Evolutionary conservation across 371 early-diverging fungal genomes (phyloP).

Genomic region (Actinomortierella ambigua): DNA sequence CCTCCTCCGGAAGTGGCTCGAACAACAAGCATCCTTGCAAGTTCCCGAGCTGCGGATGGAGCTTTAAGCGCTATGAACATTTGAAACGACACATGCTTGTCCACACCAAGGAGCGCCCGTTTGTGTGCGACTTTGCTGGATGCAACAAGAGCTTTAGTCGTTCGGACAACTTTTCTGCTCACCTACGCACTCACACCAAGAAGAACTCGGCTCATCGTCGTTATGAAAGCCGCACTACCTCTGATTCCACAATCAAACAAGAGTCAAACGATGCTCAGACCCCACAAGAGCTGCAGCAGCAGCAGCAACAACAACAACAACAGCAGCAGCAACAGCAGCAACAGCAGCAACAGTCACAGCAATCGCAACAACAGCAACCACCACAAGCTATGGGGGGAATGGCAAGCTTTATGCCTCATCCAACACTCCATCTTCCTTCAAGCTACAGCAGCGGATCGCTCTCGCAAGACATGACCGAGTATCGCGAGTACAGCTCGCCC

Average conservation of each 20-base stretch:
- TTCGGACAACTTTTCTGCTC: conserved; percentile 77
- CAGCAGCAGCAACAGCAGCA: too few species aligned
- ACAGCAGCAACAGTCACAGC: too few species aligned
- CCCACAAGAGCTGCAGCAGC: background rate
- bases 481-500: conserved; percentile 36
- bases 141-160: conserved; percentile 78
- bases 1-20: conserved; percentile 39
- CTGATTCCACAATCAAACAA: conserved; percentile 22
- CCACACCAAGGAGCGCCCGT: conserved; percentile 71
- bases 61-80: conserved; percentile 83
- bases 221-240: conserved; percentile 19
- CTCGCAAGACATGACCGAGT: conserved; percentile 29
- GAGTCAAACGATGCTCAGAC: conserved; percentile 23
- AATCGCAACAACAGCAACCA: too few species aligned
- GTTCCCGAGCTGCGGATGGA: conserved; percentile 44
- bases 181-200: conserved; percentile 60
- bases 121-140: conserved; percentile 67
- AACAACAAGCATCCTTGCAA: conserved; percentile 48
- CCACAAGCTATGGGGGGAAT: conserved; percentile 4
- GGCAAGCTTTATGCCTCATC: conserved; percentile 31
- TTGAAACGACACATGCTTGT: conserved; percentile 80
- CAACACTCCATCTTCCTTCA: conserved; percentile 27
- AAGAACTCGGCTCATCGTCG: conserved; percentile 40
- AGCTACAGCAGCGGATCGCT: conserved; percentile 28
- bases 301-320: too few species aligned